Conservation (phyloP, 2,329 filamentous ascomycete genomes). For the Trematosphaeria pertusa region DNA sequence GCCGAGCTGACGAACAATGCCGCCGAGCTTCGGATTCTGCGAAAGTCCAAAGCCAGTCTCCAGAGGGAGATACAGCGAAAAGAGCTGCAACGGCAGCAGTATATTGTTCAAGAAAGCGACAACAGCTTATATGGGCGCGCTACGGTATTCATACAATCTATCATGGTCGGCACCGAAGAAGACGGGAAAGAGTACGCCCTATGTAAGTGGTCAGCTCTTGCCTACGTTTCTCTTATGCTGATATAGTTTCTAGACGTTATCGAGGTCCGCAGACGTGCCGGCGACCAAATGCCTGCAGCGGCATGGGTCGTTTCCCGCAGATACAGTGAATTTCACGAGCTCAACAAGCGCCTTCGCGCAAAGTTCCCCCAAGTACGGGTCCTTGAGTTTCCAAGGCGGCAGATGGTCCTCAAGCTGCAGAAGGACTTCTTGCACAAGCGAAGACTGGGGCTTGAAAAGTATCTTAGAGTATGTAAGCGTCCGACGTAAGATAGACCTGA, state of each 20-base stretch:
- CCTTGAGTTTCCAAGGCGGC: constrained; percentile 88
- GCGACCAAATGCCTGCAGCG: constrained; percentile 95
- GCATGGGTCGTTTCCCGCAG: constrained; percentile 91
- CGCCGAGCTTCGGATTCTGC: constrained; percentile 87
- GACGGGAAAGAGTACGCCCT: constrained; percentile 93
- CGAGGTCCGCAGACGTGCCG: constrained; percentile 87
- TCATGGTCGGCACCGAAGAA: constrained; percentile 89
- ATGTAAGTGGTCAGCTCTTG: constrained; percentile 58
- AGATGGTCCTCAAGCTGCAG: constrained; percentile 95
- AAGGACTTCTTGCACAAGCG: constrained; percentile 94
- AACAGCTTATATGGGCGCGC: constrained; percentile 95
- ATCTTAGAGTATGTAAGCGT: constrained; percentile 60
- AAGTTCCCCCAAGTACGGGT: constrained; percentile 87
- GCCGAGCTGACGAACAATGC: constrained; percentile 97
- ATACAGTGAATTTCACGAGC: constrained; percentile 96
- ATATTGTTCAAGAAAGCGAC: constrained; percentile 96
- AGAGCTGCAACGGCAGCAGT: constrained; percentile 94
- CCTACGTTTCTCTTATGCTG: constrained; percentile 3
- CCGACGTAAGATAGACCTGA: neutral
- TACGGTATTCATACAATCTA: constrained; percentile 86
- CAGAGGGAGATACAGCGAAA: constrained; percentile 92
- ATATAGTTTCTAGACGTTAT: constrained; percentile 67
- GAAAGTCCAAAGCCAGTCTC: constrained; percentile 92
- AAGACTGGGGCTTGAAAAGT: constrained; percentile 81
- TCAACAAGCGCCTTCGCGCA: constrained; percentile 85